Evolutionary conservation across 2,329 filamentous ascomycete genomes (phyloP), one percentile per base, ranked within the genome.

Genomic region (Penicillium sp.): DNA sequence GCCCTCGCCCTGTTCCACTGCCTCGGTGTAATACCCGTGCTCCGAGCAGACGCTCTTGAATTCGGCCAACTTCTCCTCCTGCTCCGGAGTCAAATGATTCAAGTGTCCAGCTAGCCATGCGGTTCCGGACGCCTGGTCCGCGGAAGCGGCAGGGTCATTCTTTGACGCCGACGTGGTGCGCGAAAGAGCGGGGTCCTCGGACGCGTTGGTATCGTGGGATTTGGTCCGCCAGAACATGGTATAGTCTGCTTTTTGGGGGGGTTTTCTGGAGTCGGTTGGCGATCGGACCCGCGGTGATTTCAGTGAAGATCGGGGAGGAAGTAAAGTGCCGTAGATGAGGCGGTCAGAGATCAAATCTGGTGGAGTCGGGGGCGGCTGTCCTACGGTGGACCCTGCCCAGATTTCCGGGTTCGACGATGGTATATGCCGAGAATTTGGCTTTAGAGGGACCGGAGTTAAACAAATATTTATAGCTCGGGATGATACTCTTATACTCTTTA

Each of bases 1-100:
- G n/a, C 58, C 64, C 30, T 55, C 62, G 5, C 52, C 33, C 36
- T 42, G 40, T 44, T 55, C 49, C 49, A 55, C 60, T 15, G 63
- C 65, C 7, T 72, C 68, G 20, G 66, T 74, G 58, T 78, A 79
- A 58, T 78, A 80, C 7, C 84, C 85, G 58, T 85, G 82, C 65
- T 89, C 80, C 58, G 81, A 76, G 27, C 89, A 80, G 30, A 88
- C 68, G 9, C 70, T 68, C 77, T 92, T 95, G 80, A 97, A 96
- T 34, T 83, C 79, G 20, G 75, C 71, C 44, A 97, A 79, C 15
- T 86, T 84, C 24, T 79, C 74, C 60, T 85, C 80, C 75, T 97
- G 89, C 44, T 83, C 78, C 17, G 80, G 76, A 21, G 78, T 89
- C 54, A 97, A 80, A 72, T 93, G 87, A 42, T 90, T 87, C 39